These are phyloP conservation scores for Agroathelia rolfsii DNA, from an alignment of 1,284 basidiomycete genomes.

Conservation along the genomic window DNA sequence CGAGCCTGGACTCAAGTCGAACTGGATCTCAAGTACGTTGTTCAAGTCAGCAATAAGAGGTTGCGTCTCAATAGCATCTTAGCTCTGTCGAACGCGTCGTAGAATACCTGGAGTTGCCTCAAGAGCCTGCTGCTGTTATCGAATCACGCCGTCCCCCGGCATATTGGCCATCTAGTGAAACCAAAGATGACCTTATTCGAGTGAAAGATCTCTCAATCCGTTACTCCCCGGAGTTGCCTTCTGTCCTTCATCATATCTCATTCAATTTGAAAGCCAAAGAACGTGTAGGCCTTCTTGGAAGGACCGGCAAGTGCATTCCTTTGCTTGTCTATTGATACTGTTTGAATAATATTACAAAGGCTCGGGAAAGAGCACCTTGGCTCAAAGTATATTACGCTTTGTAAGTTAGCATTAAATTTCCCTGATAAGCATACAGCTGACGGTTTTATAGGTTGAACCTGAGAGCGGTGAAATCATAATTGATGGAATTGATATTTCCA, in stretches of 20 bases:
- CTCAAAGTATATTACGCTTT: slow-evolving; percentile 82
- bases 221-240: slow-evolving; percentile 77
- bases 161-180: slow-evolving; percentile 77
- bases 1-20: slow-evolving; percentile 51
- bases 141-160: slow-evolving; percentile 64
- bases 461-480: slow-evolving; percentile 69
- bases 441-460: slow-evolving; percentile 57
- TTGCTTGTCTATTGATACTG: slow-evolving; percentile 1
- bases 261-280: slow-evolving; percentile 56
- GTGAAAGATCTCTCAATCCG: slow-evolving; percentile 73
- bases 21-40: slow-evolving; percentile 52
- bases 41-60: too few relatives aligned
- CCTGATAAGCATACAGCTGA: slow-evolving; percentile 7
- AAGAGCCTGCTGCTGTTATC: slow-evolving; percentile 71
- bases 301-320: slow-evolving; percentile 43
- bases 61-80: too few relatives aligned
- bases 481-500: slow-evolving; percentile 84
- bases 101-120: slow-evolving; percentile 83
- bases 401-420: too few relatives aligned
- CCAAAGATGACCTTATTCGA: slow-evolving; percentile 36
- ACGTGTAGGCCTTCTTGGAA: slow-evolving; percentile 62
- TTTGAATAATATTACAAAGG: slow-evolving; percentile 12
- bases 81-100: slow-evolving; percentile 82
- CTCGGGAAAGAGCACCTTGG: slow-evolving; percentile 75
- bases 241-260: slow-evolving; percentile 71